These are phyloP conservation scores for Pugionium dolabratum DNA, from an alignment of 345 rosid species.

Conservation along the genomic window DNA sequence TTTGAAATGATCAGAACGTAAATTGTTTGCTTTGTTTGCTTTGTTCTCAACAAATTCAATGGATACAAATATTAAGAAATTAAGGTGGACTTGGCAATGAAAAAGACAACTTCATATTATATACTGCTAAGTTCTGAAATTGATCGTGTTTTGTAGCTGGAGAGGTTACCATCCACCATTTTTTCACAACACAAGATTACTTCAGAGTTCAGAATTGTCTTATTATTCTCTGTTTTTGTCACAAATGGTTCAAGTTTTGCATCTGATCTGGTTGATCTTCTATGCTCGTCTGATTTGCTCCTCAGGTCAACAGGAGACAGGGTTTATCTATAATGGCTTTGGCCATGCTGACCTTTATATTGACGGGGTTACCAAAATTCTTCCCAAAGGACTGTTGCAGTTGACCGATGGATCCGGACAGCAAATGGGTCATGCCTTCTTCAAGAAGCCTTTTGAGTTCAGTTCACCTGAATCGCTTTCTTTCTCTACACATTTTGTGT, in stretches of 20 bases:
- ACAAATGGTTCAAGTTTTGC: slow-evolving; percentile 21
- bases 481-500: slow-evolving; percentile 48
- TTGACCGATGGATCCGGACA: slow-evolving; percentile 49
- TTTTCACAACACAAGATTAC: too few species aligned
- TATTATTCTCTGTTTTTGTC: not conserved
- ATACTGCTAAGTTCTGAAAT: too few species aligned
- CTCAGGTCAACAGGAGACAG: slow-evolving; percentile 30
- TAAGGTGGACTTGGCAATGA: slow-evolving; percentile 12
- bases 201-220: too few species aligned
- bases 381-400: slow-evolving; percentile 47
- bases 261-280: slow-evolving; percentile 29
- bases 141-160: too few species aligned
- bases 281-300: slow-evolving; percentile 27
- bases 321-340: slow-evolving; percentile 49
- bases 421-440: slow-evolving; percentile 50
- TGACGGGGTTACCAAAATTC: slow-evolving; percentile 44
- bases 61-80: slow-evolving; percentile 1
- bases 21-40: not conserved
- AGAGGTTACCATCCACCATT: too few species aligned
- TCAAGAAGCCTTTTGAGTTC: slow-evolving; percentile 43
- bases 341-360: slow-evolving; percentile 36
- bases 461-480: slow-evolving; percentile 25
- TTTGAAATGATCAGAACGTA: slow-evolving; percentile 1
- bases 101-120: not conserved
- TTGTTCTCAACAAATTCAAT: not conserved